These are phyloP conservation scores for Rugosomyces carneus DNA, from an alignment of 1,284 basidiomycete genomes.

Conservation along the genomic window DNA sequence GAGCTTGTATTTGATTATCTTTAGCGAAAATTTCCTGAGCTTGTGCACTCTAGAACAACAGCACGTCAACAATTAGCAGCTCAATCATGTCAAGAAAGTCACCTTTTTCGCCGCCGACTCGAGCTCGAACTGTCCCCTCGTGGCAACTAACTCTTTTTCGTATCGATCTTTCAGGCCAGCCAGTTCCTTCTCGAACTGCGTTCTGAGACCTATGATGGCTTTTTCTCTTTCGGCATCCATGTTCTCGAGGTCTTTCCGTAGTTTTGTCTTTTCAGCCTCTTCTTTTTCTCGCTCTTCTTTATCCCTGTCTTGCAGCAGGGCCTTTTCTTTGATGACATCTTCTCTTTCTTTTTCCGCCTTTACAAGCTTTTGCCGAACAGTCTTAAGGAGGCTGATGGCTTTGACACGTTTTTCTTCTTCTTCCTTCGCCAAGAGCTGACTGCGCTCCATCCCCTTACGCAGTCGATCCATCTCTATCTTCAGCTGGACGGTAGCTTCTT, in stretches of 20 bases:
- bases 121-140: slow-evolving; percentile 70
- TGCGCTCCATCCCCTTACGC: slow-evolving; percentile 54
- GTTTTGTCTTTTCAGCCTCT: slow-evolving; percentile 47
- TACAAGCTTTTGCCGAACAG: slow-evolving; percentile 87
- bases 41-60: slow-evolving; percentile 53
- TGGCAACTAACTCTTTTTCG: slow-evolving; percentile 66
- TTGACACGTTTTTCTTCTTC: slow-evolving; percentile 96
- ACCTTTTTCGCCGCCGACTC: slow-evolving; percentile 76
- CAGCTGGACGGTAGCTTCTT: slow-evolving; percentile 43
- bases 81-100: slow-evolving; percentile 1
- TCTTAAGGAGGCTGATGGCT: slow-evolving; percentile 84
- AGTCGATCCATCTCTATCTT: slow-evolving; percentile 52
- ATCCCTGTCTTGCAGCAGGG: slow-evolving; percentile 49
- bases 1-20: slow-evolving; percentile 55
- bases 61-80: background rate
- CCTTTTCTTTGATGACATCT: slow-evolving; percentile 57
- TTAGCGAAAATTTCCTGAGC: slow-evolving; percentile 62
- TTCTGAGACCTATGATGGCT: slow-evolving; percentile 56
- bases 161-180: slow-evolving; percentile 53
- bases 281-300: slow-evolving; percentile 60
- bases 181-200: slow-evolving; percentile 77
- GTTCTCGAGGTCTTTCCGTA: slow-evolving; percentile 56
- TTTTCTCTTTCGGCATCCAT: slow-evolving; percentile 65
- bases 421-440: slow-evolving; percentile 67
- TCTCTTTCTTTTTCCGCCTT: slow-evolving; percentile 92